phyloP scores from a whole-genome alignment of 148 eudicot species.

The Silene latifolia region DNA sequence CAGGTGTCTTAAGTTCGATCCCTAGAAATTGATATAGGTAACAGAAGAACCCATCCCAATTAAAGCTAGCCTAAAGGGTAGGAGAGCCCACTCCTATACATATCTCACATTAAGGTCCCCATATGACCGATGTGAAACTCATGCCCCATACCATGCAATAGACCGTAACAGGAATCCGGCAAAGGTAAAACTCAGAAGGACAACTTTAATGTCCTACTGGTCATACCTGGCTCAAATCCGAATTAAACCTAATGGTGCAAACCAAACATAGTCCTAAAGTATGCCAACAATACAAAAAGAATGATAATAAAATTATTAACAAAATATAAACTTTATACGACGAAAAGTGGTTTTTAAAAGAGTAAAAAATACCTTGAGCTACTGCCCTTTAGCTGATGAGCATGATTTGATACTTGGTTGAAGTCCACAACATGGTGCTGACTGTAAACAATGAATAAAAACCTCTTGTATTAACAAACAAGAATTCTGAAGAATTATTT shows the following conservation, averaged over 20 bases:
- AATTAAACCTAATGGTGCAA: neutral
- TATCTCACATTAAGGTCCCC: no score
- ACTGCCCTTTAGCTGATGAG: slow-evolving; percentile 67
- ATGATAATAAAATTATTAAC: no score
- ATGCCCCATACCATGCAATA: no score
- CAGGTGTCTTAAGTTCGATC: neutral
- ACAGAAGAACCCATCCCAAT: no score
- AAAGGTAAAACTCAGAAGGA: neutral
- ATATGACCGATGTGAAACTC: no score
- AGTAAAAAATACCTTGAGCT: slow-evolving; percentile 46
- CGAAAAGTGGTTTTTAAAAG: no score
- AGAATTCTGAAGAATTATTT: no score
- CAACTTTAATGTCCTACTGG: neutral
- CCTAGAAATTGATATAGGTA: neutral
- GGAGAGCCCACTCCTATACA: no score
- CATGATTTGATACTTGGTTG: slow-evolving; percentile 53
- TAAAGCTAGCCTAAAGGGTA: no score
- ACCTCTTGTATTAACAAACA: neutral
- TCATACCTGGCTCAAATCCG: neutral
- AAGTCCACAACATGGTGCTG: slow-evolving; percentile 51
- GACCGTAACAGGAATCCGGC: no score
- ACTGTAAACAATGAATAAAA: slow-evolving; percentile 24
- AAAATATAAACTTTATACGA: no score
- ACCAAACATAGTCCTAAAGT: neutral
- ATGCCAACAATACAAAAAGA: neutral